These are phyloP conservation scores for Debaryomycetaceae sp. DNA, from an alignment of 1,139 yeast species.

Conservation along the genomic window DNA sequence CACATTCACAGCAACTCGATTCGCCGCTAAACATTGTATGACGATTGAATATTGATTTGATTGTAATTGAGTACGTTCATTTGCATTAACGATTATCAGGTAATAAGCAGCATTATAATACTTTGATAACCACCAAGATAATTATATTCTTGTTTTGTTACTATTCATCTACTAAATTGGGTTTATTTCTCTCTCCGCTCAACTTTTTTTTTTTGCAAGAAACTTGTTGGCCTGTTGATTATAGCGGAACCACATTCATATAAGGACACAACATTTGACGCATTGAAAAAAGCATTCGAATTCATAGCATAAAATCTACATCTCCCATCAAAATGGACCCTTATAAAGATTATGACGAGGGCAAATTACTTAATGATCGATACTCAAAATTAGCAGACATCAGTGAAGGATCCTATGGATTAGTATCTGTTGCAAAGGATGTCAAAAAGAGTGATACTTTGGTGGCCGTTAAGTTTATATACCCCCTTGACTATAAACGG, in stretches of 20 bases:
- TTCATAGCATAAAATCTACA: neutral
- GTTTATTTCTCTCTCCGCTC: no score
- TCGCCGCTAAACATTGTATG: neutral
- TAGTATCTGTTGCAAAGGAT: slow-evolving; percentile 85
- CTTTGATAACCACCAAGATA: neutral
- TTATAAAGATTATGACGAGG: slow-evolving; percentile 55
- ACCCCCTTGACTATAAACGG: slow-evolving; percentile 43
- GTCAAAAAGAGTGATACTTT: slow-evolving; percentile 43
- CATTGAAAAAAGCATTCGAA: neutral
- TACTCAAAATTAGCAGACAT: slow-evolving; percentile 73
- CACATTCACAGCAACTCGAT: neutral
- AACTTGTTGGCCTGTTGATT: neutral
- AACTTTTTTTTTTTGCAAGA: no score
- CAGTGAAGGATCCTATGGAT: slow-evolving; percentile 92
- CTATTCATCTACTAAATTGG: no score
- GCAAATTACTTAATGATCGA: slow-evolving; percentile 57
- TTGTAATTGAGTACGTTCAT: neutral
- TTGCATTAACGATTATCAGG: neutral
- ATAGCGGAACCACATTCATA: neutral
- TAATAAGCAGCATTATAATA: neutral
- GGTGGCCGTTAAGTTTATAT: slow-evolving; percentile 84
- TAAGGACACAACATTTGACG: neutral
- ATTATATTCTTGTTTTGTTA: no score
- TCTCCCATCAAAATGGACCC: slow-evolving; percentile 30
- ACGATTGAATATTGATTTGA: neutral